Conservation (phyloP, 176 grass and related monocot genomes). For the Eleusine indica region DNA sequence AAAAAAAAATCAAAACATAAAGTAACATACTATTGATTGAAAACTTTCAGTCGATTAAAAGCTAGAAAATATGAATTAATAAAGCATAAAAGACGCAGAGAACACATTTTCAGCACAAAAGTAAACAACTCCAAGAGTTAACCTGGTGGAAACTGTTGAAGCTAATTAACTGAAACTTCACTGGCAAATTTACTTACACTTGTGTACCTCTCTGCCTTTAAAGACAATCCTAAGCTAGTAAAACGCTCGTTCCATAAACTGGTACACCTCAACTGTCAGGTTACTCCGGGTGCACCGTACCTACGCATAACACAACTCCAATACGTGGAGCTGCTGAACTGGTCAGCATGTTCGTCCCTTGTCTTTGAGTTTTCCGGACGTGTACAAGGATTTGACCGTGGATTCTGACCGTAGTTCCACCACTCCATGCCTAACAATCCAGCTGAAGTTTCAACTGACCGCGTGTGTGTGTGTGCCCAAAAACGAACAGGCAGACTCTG, state of each 20-base stretch:
- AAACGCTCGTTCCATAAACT: background rate
- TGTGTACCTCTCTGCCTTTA: background rate
- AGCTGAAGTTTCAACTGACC: constrained; percentile 3
- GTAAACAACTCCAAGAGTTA: background rate
- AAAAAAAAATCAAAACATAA: no score
- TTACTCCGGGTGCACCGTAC: no score
- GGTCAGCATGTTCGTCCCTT: constrained; percentile 1
- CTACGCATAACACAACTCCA: background rate
- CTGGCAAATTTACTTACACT: background rate
- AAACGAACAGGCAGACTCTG: background rate
- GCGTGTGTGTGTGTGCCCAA: constrained; percentile 8
- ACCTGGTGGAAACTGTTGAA: background rate
- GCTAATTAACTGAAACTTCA: background rate
- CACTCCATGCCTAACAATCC: background rate
- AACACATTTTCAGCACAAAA: background rate
- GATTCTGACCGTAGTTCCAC: constrained; percentile 34
- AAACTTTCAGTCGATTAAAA: no score
- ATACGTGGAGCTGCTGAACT: background rate
- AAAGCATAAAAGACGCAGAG: background rate
- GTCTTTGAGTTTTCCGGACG: constrained; percentile 4
- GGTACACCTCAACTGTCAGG: background rate
- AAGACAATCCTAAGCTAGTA: background rate
- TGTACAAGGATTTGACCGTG: constrained; percentile 37
- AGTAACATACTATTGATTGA: no score
- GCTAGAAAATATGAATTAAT: background rate